Evolutionary conservation across 129 eudicot genomes (phyloP), one percentile per base, ranked within the genome.

Genomic region (Arctium minus): DNA sequence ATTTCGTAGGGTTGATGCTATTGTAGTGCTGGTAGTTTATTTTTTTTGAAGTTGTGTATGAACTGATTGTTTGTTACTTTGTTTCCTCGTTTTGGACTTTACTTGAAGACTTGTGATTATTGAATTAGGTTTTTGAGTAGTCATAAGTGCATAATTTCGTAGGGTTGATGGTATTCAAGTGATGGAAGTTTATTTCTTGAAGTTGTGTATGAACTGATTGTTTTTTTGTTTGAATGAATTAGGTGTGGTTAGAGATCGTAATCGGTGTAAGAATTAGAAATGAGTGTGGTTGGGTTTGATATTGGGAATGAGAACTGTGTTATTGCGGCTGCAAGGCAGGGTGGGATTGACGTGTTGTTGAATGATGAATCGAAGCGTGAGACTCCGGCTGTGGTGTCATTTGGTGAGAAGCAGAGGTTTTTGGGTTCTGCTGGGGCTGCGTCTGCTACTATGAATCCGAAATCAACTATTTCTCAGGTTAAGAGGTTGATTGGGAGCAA

Each of bases 211-310:
- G 65, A 15, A 53, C 5, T 50, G 62, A 50, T 50, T 11, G 62
- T 50, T 48, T 42, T 8, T 8, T 73, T 73, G 33, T 6, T 76
- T 35, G 10, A 60, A 77, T 56, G 32, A 56, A 35, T 33, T 77
- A 77, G 80, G 33, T 15, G 44, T 1, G 8, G 71, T 31, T 8
- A 77, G 69, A 13, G 70, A 31, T 56, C 10, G 40, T 53, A 31
- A 29, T 46, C 79, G 18, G 31, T 76, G 36, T 5, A 32, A 72
- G 27, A 12, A 72, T 32, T 85, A 7, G 86, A 88, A 62, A 94
- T 94, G 98, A 89, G 97, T 80, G 96, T 85, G 74, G 39, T 94
- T 22, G 97, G 98, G 71, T 89, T 92, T 79, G 98, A 92, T 82
- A 88, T 90, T 10, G 96, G 98, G 31, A 94, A 92, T 38, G 96